Percentiles rank a stretch among this genome's conserved stretches.
phyloP scores from a whole-genome alignment of 2,329 filamentous ascomycete species.

The Cladorrhinum sp. region DNA sequence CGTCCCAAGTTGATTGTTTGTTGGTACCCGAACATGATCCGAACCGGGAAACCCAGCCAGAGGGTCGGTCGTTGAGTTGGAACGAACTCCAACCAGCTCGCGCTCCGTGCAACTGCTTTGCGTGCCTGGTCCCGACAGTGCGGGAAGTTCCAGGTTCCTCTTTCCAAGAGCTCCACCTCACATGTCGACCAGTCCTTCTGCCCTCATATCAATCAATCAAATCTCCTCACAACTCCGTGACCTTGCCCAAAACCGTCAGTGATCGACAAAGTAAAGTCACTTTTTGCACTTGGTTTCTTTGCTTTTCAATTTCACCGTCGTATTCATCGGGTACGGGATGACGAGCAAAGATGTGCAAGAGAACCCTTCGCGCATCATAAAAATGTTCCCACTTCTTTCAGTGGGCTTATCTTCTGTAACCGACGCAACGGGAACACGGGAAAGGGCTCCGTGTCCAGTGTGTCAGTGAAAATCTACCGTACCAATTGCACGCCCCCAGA shows the following conservation, averaged over 20 bases:
- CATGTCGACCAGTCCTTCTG: background rate
- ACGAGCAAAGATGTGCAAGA: background rate
- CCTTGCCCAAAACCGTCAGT: background rate
- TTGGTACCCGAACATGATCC: background rate
- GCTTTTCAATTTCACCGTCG: background rate
- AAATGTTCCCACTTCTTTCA: background rate
- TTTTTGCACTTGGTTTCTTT: background rate
- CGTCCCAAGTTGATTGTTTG: background rate
- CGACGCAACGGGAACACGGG: background rate
- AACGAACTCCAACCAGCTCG: background rate
- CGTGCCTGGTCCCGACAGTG: background rate
- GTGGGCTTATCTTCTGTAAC: background rate
- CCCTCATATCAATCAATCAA: background rate
- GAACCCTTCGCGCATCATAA: background rate
- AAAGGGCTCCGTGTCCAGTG: background rate
- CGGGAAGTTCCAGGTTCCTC: background rate
- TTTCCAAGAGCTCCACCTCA: background rate
- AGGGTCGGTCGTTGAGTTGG: background rate
- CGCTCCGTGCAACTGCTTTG: background rate
- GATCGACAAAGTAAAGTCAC: background rate
- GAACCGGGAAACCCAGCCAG: too few relatives aligned
- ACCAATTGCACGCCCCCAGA: background rate
- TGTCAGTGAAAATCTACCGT: too few relatives aligned
- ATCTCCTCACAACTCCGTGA: background rate
- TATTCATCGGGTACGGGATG: background rate